Base-by-base conservation (phyloP, 2,329 filamentous ascomycete species). In the Simplicillium aogashimaense region DNA sequence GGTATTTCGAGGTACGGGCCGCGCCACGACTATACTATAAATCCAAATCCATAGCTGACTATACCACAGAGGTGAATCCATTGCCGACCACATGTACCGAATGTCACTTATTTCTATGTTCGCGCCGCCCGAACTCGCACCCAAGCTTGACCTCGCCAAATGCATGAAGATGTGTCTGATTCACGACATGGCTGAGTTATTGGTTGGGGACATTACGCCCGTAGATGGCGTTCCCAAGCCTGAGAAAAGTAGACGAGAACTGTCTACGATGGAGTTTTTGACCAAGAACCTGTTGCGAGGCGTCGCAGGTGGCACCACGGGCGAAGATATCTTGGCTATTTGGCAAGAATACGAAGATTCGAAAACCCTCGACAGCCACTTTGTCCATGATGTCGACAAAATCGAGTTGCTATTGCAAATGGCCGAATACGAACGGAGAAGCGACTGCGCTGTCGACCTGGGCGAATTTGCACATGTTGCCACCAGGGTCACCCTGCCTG, bases 81-180 rank as follows among this genome's bases (percentile, higher is more conserved):
- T 98, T 56, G 76, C 86, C 40, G 92, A 98, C 66, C 92, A 98
- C 72, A 98, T 98, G 92, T 98, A 97, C 66, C 88, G 92, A 65
- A 98, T 98, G 92, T 87, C 89, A 37, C 76, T 98, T 50, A 87
- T 98, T 61, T 88, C 86, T 47, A 86, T 98, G 81, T 77, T 95
- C 48, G 88, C 87, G 3, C 90, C 92, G 2, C 72, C 85, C 0
- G 65, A 82, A 2, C 76, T 95, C 10, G 72, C 79, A 3, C 64
- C 77, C 1, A 75, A 74, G 31, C 70, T 97, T 54, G 83, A 97
- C 57, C 72, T 95, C 31, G 64, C 74, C 18, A 82, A 81, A 51
- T 98, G 92, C 70, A 90, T 87, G 53, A 86, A 86, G 65, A 95
- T 98, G 89, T 90, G 88, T 18, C 74, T 98, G 29, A 70, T 98